Base-by-base conservation (phyloP, 1,139 yeast species). In the Meyerozyma guilliermondii region DNA sequence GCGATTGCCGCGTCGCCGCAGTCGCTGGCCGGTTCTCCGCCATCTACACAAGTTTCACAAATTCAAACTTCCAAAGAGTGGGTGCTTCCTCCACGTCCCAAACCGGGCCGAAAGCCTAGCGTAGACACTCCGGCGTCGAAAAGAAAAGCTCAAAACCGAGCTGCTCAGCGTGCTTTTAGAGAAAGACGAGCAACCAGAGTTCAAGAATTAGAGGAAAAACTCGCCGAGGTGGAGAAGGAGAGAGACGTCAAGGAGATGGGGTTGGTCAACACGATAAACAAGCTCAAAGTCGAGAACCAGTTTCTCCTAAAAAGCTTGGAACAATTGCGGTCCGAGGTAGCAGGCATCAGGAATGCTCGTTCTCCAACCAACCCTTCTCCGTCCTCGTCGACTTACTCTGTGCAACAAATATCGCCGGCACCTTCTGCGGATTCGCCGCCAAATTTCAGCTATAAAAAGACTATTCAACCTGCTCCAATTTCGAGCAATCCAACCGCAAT, bases 81-180 rank as follows among this genome's bases (percentile, higher is more conserved):
- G 95, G 91, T 87, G 13, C 69, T 89, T 30, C 96, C 96, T 2
- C 96, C 96, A 9, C 68, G 95, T 46, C 94, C 95, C 5, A 87
- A 87, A 59, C 95, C 96, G 0, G 96, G 96, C 9, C 68, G 96
- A 46, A 87, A 87, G 62, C 96, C 96, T 10, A 77, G 89, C 46
- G 80, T 78, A 4, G 86, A 79, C 50, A 80, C 85, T 0, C 86
- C 87, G 1, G 84, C 85, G 1, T 76, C 83, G 36, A 86, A 87
- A 57, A 69, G 96, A 45, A 88, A 89, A 63, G 95, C 96, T 0
- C 97, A 91, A 64, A 91, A 91, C 59, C 72, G 98, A 46, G 96
- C 95, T 22, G 98, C 98, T 3, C 98, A 89, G 65, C 65, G 98
- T 43, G 97, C 97, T 0, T 91, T 89, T 64, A 65, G 95, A 48